A percentile compares a stretch with the other conserved stretches of the same genome.
Conservation (phyloP, 805 yeast genomes). For the Kodamaea hsintzibuensis region DNA sequence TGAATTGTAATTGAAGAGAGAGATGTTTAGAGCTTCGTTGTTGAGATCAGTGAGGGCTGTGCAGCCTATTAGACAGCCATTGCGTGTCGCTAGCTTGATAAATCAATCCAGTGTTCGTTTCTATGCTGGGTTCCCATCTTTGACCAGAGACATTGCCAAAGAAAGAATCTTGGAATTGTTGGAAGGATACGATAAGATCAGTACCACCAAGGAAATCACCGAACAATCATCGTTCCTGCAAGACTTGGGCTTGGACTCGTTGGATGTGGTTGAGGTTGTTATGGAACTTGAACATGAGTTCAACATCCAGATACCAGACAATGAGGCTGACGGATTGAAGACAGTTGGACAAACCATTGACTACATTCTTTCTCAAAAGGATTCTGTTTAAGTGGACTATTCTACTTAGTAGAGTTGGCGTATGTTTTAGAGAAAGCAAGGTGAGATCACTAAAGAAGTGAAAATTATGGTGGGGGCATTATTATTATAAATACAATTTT, state of each 20-base stretch:
- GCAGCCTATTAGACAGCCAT: slow-evolving; percentile 16
- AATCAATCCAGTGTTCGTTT: slow-evolving; percentile 20
- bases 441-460: not conserved
- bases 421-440: not conserved
- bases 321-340: slow-evolving; percentile 47
- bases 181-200: slow-evolving; percentile 63
- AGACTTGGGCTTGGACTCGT: slow-evolving; percentile 48
- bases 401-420: not conserved
- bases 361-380: slow-evolving; percentile 43
- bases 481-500: not conserved
- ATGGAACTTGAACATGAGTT: slow-evolving; percentile 51
- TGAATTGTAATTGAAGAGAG: not conserved
- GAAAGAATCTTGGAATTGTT: slow-evolving; percentile 64
- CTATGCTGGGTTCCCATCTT: slow-evolving; percentile 60
- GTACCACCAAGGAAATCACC: slow-evolving; percentile 34
- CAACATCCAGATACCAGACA: slow-evolving; percentile 49
- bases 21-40: slow-evolving; percentile 35
- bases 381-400: slow-evolving; percentile 31
- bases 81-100: slow-evolving; percentile 4
- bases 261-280: slow-evolving; percentile 48
- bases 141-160: slow-evolving; percentile 61
- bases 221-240: slow-evolving; percentile 38
- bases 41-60: slow-evolving; percentile 29
- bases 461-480: not conserved
- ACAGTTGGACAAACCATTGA: slow-evolving; percentile 48